Base-by-base conservation (phyloP, 1,284 basidiomycete genomes). In the Boletus sp. region DNA sequence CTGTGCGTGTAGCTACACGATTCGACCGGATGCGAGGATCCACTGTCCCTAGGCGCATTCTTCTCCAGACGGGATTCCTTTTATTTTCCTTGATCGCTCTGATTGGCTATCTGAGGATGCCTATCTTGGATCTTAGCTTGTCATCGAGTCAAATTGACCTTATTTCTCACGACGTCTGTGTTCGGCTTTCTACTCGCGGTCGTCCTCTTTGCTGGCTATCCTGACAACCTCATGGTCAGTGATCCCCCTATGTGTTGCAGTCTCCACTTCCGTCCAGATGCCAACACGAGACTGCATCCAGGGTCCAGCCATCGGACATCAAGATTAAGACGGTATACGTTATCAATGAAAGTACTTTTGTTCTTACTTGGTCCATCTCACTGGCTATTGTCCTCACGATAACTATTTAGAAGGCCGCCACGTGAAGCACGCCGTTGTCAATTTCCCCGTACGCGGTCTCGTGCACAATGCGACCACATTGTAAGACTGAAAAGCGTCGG, bases 11-110 rank as follows among this genome's bases (percentile, higher is more conserved):
- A 61, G 46, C 50, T 40, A 61, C 61, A 44, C 28, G 6, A 33
- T 62, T 62, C 35, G 21, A 64, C 35, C 51, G 16, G 37, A 31
- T 19, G 37, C 2, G n/a, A 43, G 47, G 63, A 63, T 62, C 38
- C 63, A 44, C 60, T 6, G 50, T 44, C 48, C 61, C 59, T 40
- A 16, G 19, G 21, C 16, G 43, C 28, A 23, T 38, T 40, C 25
- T 27, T 44, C 23, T 27, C 19, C n/a, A n/a, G 40, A 14, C 21
- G 13, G 58, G 14, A 28, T 43, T 23, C 37, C 13, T 47, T 31
- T 48, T 23, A 43, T 61, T 27, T 9, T 16, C n/a, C 40, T 31
- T 5, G 11, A 13, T 23, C n/a, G 21, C 38, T 14, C 38, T 56
- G 40, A 43, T 43, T 25, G 59, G 33, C 13, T 19, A 35, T 25